Evolutionary conservation across 805 yeast genomes (phyloP), one percentile per base, ranked within the genome.

Genomic region (Wickerhamiella occidentalis): DNA sequence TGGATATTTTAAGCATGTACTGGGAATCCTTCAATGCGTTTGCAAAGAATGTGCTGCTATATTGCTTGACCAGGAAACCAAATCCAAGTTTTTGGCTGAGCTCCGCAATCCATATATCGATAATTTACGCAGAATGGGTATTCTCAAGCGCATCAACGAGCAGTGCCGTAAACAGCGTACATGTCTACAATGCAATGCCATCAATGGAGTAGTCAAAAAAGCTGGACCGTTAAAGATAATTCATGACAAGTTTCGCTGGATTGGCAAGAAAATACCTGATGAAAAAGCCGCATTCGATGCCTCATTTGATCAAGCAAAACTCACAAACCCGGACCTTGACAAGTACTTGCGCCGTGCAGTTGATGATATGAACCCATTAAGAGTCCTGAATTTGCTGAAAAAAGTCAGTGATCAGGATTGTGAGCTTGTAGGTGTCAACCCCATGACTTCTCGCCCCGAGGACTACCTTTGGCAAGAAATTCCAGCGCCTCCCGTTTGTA

Each of bases 401-500:
- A 92, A 82, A 63, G 80, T 92, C 25, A 66, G 76, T 37, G 88
- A 96, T 0, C 75, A 77, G 41, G 98, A 92, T 61, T 88, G 96
- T 68, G 96, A 90, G 65, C 72, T 92, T 17, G 68, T 92, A 28
- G 99, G 98, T 49, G 78, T 92, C 48, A 92, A 92, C 60, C 77
- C 96, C 0, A 75, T 85, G 3, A 76, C 79, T 57, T 96, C 96
- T 43, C 75, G 96, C 56, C 98, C 97, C 4, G 97, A 90, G 67
- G 85, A 83, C 74, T 92, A 88, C 64, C 78, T 92, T 36, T 92
- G 98, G 99, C 77, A 95, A 61, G 92, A 88, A 63, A 74, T 92
- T 49, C 98, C 98, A 0, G 97, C 97, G 0, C 98, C 99, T 1
- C 99, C 99, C 0, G 96, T 94, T 17, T 92, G 98, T 73, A 92